A percentile compares a stretch with the other conserved stretches of the same genome.
These are phyloP conservation scores for Microsporum audouinii DNA, from an alignment of 2,329 filamentous ascomycete genomes.

Conservation along the genomic window DNA sequence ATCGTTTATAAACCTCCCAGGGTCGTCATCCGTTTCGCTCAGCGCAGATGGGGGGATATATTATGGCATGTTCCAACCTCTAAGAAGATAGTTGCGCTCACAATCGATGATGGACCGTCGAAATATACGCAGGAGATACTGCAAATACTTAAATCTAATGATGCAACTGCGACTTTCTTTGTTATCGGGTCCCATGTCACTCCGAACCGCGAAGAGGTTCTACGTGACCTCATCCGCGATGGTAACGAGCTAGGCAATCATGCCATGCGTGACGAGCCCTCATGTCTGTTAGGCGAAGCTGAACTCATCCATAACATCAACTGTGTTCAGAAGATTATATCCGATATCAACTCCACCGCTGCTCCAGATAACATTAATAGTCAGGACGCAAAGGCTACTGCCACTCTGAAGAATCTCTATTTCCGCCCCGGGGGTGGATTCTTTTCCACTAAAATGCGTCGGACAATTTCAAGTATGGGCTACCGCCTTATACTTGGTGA, in stretches of 20 bases:
- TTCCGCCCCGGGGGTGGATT: constrained; percentile 79
- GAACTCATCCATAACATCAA: constrained; percentile 53
- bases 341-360: constrained; percentile 27
- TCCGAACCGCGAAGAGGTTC: constrained; percentile 31
- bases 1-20: constrained; percentile 69
- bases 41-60: constrained; percentile 62
- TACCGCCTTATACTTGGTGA: constrained; percentile 68
- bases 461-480: constrained; percentile 47
- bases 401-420: constrained; percentile 40
- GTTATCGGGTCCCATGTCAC: constrained; percentile 68
- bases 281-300: constrained; percentile 47
- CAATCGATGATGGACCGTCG: constrained; percentile 77
- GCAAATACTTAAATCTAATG: constrained; percentile 51
- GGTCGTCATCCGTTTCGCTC: constrained; percentile 59
- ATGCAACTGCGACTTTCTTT: constrained; percentile 74
- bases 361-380: constrained; percentile 16
- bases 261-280: constrained; percentile 77
- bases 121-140: constrained; percentile 60
- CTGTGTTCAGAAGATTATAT: constrained; percentile 51
- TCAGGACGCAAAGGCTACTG: constrained; percentile 28
- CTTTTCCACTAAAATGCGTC: constrained; percentile 61
- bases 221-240: constrained; percentile 47
- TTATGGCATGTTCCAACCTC: constrained; percentile 55
- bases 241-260: constrained; percentile 75
- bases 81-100: constrained; percentile 62